Evolutionary conservation across 108 stramenopile species (phyloP).

Genomic region (Skeletonema marinoi): DNA sequence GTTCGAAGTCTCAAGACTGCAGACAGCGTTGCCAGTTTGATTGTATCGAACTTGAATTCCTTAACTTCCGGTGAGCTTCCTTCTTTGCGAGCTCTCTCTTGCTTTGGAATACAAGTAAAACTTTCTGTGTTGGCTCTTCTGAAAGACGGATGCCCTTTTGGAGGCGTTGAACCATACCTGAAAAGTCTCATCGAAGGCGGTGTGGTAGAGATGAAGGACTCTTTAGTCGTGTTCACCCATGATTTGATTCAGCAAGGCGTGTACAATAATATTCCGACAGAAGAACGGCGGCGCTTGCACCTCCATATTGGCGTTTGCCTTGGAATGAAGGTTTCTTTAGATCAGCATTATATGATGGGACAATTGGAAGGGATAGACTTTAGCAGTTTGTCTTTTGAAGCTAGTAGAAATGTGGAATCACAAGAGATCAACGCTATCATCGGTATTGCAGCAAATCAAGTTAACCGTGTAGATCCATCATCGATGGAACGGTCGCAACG

Average conservation of each 20-base stretch:
- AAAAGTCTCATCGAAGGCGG: conserved; percentile 5
- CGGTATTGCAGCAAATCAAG: conserved; percentile 10
- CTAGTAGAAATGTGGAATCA: neutral
- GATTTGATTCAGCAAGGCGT: conserved; percentile 23
- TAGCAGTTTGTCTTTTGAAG: neutral
- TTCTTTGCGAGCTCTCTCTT: conserved; percentile 6
- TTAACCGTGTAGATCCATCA: neutral
- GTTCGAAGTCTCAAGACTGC: conserved; percentile 8
- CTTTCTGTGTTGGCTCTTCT: neutral
- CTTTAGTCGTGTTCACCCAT: conserved; percentile 17
- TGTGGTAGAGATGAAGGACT: neutral
- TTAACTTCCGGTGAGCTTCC: neutral
- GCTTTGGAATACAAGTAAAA: conserved; percentile 15
- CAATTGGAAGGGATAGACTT: neutral
- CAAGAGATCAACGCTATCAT: neutral
- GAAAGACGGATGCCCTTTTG: neutral
- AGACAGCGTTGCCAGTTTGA: conserved; percentile 16
- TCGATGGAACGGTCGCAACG: neutral
- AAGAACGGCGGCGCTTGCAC: neutral
- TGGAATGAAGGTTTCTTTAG: neutral
- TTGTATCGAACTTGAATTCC: conserved; percentile 15
- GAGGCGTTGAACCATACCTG: conserved; percentile 1
- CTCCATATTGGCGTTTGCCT: conserved; percentile 2
- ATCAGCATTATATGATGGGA: neutral
- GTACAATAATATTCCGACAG: conserved; percentile 5